phyloP scores from a whole-genome alignment of 2,329 filamentous ascomycete species.

The Apiospora kogelbergensis region DNA sequence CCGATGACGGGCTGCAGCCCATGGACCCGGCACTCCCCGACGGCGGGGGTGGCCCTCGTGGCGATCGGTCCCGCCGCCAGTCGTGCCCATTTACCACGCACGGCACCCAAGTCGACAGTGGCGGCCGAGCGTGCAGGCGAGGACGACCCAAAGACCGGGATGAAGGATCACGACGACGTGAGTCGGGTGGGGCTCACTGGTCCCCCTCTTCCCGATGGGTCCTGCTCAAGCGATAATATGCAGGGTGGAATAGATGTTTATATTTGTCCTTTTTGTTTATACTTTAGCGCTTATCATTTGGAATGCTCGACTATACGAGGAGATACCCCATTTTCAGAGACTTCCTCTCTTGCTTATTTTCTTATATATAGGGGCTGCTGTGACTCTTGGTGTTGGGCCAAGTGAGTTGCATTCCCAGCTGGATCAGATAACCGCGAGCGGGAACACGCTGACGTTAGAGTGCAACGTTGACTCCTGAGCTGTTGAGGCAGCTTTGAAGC shows the following conservation, averaged over 20 bases:
- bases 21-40: neutral
- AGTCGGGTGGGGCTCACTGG: neutral
- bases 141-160: neutral
- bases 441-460: neutral
- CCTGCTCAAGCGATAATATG: neutral
- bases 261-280: neutral
- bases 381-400: neutral
- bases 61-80: slow-evolving; percentile 25
- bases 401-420: neutral
- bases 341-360: neutral
- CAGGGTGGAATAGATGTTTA: neutral
- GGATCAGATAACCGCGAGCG: neutral
- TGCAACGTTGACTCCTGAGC: neutral
- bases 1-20: too few relatives aligned
- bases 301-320: neutral
- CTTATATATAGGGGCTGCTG: neutral
- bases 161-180: too few relatives aligned
- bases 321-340: neutral
- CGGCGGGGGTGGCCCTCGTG: slow-evolving; percentile 21
- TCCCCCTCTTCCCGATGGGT: neutral
- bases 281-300: neutral
- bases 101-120: slow-evolving; percentile 8
- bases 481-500: too few relatives aligned
- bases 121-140: slow-evolving; percentile 12
- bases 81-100: slow-evolving; percentile 20